Percentiles rank a stretch among this genome's conserved stretches.
These are phyloP conservation scores for Eucalyptus sp. DNA, from an alignment of 345 rosid species.

Conservation along the genomic window DNA sequence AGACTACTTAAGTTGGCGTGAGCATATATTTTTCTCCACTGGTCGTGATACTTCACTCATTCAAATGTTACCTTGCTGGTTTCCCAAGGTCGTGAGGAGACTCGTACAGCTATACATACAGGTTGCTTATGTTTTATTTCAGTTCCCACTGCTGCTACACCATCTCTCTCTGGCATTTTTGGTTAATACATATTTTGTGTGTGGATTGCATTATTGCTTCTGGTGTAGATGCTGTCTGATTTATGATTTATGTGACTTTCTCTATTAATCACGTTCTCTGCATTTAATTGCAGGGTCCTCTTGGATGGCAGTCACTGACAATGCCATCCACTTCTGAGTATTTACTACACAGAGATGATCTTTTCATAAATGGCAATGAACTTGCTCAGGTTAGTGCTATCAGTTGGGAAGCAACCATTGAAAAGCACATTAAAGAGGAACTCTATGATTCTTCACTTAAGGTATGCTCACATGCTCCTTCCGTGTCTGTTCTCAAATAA, in stretches of 20 bases:
- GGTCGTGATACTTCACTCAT: slow-evolving; percentile 84
- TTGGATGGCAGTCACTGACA: slow-evolving; percentile 81
- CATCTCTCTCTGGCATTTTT: neutral
- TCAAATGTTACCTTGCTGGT: slow-evolving; percentile 97
- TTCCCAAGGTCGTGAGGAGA: slow-evolving; percentile 84
- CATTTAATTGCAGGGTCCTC: slow-evolving; percentile 66
- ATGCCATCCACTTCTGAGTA: slow-evolving; percentile 68
- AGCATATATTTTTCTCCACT: slow-evolving; percentile 77
- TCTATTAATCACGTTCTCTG: neutral
- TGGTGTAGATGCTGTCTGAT: neutral
- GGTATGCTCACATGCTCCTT: slow-evolving; percentile 21
- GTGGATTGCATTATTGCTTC: neutral
- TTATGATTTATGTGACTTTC: neutral
- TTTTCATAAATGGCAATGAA: slow-evolving; percentile 50
- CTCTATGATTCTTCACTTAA: slow-evolving; percentile 63
- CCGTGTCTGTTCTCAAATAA: neutral
- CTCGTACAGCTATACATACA: slow-evolving; percentile 86
- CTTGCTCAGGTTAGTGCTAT: slow-evolving; percentile 59
- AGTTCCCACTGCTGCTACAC: neutral
- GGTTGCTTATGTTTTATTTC: slow-evolving; percentile 22
- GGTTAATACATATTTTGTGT: neutral
- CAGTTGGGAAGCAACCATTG: slow-evolving; percentile 91
- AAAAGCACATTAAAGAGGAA: slow-evolving; percentile 82
- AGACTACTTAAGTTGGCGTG: slow-evolving; percentile 86
- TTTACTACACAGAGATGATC: slow-evolving; percentile 47